phyloP scores from a whole-genome alignment of 106 monocot species.

The Allium cepa region DNA sequence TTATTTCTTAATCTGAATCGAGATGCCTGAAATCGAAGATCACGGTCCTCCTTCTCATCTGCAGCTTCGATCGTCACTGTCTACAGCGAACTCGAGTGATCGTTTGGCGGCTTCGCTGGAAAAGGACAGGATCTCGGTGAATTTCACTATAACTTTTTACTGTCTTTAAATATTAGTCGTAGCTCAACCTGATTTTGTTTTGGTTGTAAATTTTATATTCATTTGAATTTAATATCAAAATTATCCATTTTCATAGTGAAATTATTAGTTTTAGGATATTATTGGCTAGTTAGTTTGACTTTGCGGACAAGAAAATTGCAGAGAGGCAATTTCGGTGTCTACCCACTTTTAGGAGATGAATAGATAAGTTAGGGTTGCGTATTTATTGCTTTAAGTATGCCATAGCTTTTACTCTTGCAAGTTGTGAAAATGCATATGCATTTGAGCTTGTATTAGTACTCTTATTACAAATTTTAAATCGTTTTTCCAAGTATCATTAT shows the following conservation, averaged over 20 bases:
- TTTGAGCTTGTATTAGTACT: no score
- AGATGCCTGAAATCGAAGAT: conserved; percentile 6
- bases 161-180: neutral
- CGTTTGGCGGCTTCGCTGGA: neutral
- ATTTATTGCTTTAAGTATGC: no score
- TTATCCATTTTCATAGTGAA: neutral
- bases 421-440: no score
- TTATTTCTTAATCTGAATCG: neutral
- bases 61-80: conserved; percentile 7
- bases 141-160: neutral
- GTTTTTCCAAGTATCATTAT: no score
- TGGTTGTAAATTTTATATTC: neutral
- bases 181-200: conserved; percentile 1
- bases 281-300: no score
- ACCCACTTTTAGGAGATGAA: no score
- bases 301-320: no score
- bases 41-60: neutral
- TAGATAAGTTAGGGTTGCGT: no score
- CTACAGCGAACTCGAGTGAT: neutral
- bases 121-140: conserved; percentile 8
- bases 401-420: no score
- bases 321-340: no score
- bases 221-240: neutral
- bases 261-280: neutral
- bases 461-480: no score